Conservation (phyloP, 345 rosid species). For the Populus simonii region DNA sequence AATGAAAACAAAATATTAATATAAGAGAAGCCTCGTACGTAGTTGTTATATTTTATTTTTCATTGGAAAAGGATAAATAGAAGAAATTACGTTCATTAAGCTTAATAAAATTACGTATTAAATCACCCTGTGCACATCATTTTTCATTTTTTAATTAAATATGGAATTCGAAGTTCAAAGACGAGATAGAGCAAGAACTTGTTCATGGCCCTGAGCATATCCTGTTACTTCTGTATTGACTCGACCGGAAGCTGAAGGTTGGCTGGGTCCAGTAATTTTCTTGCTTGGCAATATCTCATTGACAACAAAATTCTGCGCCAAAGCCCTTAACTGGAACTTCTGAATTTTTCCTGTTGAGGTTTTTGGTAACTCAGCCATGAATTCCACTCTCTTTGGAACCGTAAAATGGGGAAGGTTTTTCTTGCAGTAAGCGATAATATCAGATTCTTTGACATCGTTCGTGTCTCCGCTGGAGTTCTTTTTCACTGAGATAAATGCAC, state of each 20-base stretch:
- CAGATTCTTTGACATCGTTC: constrained; percentile 28
- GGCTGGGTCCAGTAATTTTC: neutral
- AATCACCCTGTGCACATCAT: neutral
- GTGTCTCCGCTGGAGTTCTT: constrained; percentile 15
- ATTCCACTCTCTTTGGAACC: constrained; percentile 45
- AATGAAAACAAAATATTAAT: neutral
- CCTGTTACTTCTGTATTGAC: constrained; percentile 2
- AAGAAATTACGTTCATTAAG: neutral
- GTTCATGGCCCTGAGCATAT: constrained; percentile 14
- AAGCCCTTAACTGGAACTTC: constrained; percentile 31
- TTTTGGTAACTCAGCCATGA: constrained; percentile 39
- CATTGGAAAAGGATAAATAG: neutral
- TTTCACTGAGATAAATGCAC: constrained; percentile 34
- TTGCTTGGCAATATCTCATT: neutral
- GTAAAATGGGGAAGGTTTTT: constrained; percentile 35
- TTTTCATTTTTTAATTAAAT: neutral
- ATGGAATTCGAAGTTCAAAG: constrained; percentile 20
- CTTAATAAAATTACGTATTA: neutral
- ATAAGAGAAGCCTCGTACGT: neutral
- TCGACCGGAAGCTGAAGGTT: neutral
- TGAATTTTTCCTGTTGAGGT: constrained; percentile 38
- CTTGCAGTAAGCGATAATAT: constrained; percentile 31
- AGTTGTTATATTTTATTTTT: neutral
- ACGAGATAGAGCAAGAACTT: constrained; percentile 36
- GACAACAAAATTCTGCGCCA: constrained; percentile 24